Evolutionary conservation across 208 protist genomes (phyloP).

Genomic region (Naegleria fowleri): DNA sequence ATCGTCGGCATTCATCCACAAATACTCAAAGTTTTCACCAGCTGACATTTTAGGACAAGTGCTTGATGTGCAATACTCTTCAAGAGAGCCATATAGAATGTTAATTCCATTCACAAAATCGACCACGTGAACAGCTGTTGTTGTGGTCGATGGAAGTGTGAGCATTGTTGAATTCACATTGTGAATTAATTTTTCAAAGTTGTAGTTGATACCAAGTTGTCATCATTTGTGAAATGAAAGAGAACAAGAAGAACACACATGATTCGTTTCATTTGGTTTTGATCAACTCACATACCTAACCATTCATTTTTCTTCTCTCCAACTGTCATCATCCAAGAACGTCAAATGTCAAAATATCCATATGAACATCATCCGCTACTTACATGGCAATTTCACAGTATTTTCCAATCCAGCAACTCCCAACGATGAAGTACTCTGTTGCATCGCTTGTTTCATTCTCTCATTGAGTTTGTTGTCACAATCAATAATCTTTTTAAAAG

Average conservation of each 20-base stretch:
- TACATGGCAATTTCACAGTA: background rate
- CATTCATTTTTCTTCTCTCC: background rate
- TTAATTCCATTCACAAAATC: constrained; percentile 99
- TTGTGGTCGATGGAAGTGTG: too few species aligned
- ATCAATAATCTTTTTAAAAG: background rate
- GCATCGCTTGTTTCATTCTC: background rate
- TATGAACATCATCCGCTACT: background rate
- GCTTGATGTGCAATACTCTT: constrained; percentile 92
- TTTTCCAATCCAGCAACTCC: background rate
- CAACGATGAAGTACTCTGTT: background rate
- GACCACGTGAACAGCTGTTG: constrained; percentile 77
- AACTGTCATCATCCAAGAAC: background rate
- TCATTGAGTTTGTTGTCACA: background rate
- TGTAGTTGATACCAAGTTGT: too few species aligned
- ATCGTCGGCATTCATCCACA: constrained; percentile 85
- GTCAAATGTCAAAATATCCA: background rate
- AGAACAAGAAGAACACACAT: too few species aligned
- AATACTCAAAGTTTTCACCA: constrained; percentile 87
- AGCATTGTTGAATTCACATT: too few species aligned
- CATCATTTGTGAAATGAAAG: too few species aligned
- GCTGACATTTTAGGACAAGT: constrained; percentile 92
- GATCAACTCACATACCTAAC: background rate
- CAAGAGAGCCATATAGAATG: constrained; percentile 94
- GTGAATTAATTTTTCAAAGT: too few species aligned
- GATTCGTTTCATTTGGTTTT: too few species aligned